Evolutionary conservation across 2,329 filamentous ascomycete species (phyloP).

Genomic region (Ophiosphaerella herpotricha): DNA sequence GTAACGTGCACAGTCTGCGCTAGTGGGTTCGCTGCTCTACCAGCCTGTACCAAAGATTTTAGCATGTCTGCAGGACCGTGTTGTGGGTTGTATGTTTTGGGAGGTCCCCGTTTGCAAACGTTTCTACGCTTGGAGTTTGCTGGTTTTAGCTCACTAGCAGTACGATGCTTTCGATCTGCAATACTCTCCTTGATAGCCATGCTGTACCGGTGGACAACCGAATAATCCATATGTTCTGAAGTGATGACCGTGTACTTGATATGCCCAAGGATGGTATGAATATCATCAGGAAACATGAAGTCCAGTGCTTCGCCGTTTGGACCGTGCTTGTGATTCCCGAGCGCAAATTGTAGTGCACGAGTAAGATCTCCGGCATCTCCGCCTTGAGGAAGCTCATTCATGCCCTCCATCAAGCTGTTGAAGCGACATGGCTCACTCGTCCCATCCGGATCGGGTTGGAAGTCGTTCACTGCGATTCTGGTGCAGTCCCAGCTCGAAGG

Average conservation of each 20-base stretch:
- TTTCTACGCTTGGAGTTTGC: neutral
- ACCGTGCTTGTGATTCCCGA: slow-evolving; percentile 8
- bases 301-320: slow-evolving; percentile 1
- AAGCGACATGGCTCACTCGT: slow-evolving; percentile 13
- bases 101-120: no score
- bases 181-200: neutral
- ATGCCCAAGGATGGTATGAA: slow-evolving; percentile 16
- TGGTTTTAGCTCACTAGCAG: neutral
- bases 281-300: slow-evolving; percentile 25
- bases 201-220: slow-evolving; percentile 2
- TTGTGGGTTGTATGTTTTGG: no score
- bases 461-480: slow-evolving; percentile 5
- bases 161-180: neutral
- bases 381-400: slow-evolving; percentile 27
- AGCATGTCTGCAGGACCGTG: no score
- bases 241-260: slow-evolving; percentile 9
- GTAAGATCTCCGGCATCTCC: slow-evolving; percentile 31
- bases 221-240: neutral
- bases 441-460: slow-evolving; percentile 7
- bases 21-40: no score
- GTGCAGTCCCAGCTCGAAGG: slow-evolving; percentile 12
- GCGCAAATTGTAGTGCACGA: slow-evolving; percentile 22
- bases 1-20: no score
- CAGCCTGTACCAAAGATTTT: no score
- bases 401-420: slow-evolving; percentile 16